A percentile compares a stretch with the other conserved stretches of the same genome.
These are phyloP conservation scores for Teratosphaeria pseudoeucalypti DNA, from an alignment of 2,329 filamentous ascomycete genomes.

Conservation along the genomic window DNA sequence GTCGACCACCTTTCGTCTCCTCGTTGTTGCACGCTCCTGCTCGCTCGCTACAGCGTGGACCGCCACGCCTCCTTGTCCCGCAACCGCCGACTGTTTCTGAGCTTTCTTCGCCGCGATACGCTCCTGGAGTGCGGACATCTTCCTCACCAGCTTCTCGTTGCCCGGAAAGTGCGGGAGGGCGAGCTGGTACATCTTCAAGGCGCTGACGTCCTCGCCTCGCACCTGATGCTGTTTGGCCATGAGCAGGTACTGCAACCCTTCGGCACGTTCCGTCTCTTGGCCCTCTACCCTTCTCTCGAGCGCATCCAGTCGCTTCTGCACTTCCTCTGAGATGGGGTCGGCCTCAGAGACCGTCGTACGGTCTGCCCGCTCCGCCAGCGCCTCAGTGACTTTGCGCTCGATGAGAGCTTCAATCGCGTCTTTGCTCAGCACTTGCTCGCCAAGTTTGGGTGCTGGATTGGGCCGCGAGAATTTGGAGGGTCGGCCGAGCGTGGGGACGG, in stretches of 20 bases:
- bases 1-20: conserved; percentile 6
- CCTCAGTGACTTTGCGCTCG: conserved; percentile 82
- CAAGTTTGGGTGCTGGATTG: conserved; percentile 18
- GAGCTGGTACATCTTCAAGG: conserved; percentile 75
- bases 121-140: conserved; percentile 46
- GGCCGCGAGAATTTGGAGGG: conserved; percentile 31
- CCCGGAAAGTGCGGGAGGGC: conserved; percentile 77
- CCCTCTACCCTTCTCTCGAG: conserved; percentile 76
- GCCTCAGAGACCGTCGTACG: conserved; percentile 10
- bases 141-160: conserved; percentile 60
- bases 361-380: conserved; percentile 62
- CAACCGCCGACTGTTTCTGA: conserved; percentile 9
- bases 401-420: conserved; percentile 84
- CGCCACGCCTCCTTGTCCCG: neutral
- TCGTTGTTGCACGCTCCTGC: conserved; percentile 6
- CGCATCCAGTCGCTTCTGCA: conserved; percentile 71
- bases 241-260: conserved; percentile 76
- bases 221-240: conserved; percentile 88
- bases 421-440: conserved; percentile 32
- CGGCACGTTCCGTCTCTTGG: conserved; percentile 61
- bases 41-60: neutral
- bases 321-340: conserved; percentile 54
- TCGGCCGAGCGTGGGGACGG: conserved; percentile 23
- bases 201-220: conserved; percentile 64
- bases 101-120: conserved; percentile 35